Conservation (phyloP, 305 asterid genomes). For the Solanum hybrid region DNA sequence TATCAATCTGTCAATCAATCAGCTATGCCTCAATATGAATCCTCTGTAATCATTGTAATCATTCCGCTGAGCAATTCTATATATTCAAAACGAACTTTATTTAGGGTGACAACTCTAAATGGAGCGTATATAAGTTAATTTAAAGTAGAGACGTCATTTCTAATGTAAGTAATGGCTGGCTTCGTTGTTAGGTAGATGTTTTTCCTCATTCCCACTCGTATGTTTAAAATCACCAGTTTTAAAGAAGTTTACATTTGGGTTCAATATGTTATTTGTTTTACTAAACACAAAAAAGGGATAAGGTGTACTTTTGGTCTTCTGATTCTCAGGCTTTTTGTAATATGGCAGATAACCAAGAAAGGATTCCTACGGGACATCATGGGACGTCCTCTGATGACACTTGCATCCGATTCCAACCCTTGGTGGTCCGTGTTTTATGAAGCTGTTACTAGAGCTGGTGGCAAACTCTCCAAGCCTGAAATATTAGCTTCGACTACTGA, state of each 20-base stretch:
- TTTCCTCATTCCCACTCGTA: not conserved
- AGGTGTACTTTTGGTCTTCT: not conserved
- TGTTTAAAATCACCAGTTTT: not conserved
- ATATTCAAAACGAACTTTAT: not conserved
- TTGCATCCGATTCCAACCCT: conserved; percentile 64
- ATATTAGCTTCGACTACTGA: conserved; percentile 83
- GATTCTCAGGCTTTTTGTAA: not conserved
- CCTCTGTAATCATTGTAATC: not conserved
- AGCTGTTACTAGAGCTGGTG: conserved; percentile 64
- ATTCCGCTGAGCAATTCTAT: not conserved
- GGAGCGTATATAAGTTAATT: not conserved
- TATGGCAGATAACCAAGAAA: conserved; percentile 50
- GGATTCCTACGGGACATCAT: conserved; percentile 56
- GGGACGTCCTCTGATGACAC: conserved; percentile 70
- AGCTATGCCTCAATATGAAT: not conserved
- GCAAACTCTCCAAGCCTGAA: conserved; percentile 79
- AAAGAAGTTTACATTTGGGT: not conserved
- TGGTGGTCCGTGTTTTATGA: conserved; percentile 79
- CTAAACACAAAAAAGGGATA: not conserved
- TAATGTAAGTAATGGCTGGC: not conserved
- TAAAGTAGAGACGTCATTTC: not conserved
- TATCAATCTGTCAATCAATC: not conserved
- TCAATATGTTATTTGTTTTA: not conserved
- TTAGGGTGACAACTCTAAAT: not conserved
- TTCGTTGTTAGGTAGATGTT: not conserved